Evolutionary conservation across 352 stramenopile species (phyloP), one percentile per base, ranked within the genome.

Genomic region (Pythium dissimile): DNA sequence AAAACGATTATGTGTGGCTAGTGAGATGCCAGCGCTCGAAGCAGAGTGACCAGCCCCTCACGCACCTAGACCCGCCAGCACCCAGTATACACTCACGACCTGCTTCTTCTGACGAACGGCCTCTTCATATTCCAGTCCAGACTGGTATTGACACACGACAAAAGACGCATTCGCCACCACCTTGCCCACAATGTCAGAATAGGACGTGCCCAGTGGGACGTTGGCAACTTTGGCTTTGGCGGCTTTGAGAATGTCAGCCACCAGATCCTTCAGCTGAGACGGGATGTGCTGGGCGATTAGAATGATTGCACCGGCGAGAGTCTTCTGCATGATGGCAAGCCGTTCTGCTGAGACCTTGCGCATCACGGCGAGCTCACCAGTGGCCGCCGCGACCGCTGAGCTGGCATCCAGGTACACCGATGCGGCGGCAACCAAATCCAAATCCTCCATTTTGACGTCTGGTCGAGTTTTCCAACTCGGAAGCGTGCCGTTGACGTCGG

Each of bases 41-140:
- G n/a, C n/a, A n/a, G n/a, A n/a, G n/a, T n/a, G n/a, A n/a, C n/a
- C n/a, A n/a, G n/a, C n/a, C n/a, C n/a, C n/a, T n/a, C n/a, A n/a
- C n/a, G n/a, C 59, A 69, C 59, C 61, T 2, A 65, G 21, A 11
- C 85, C 78, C 41, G 77, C 73, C 16, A 92, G 47, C 12, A 92
- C 75, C 81, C 84, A 92, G 57, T 88, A 92, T 44, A 94, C 78
- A 56, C 81, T 91, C 32, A 91, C 79, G 32, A 93, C 63, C 1
- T 72, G 67, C 67, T 93, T 95, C 16, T 71, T 62, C 62, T 91
- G 80, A 6, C 74, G 72, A 52, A 79, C 30, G 3, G 86, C 86
- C 42, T 92, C 75, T 31, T 90, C 73, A 62, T 90, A 95, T 46
- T 92, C 86, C n/a, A 84, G 77, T 20, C 86, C 86, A 16, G 78